Conservation (phyloP, 1,139 yeast species). For the Hansenula lynferdii region DNA sequence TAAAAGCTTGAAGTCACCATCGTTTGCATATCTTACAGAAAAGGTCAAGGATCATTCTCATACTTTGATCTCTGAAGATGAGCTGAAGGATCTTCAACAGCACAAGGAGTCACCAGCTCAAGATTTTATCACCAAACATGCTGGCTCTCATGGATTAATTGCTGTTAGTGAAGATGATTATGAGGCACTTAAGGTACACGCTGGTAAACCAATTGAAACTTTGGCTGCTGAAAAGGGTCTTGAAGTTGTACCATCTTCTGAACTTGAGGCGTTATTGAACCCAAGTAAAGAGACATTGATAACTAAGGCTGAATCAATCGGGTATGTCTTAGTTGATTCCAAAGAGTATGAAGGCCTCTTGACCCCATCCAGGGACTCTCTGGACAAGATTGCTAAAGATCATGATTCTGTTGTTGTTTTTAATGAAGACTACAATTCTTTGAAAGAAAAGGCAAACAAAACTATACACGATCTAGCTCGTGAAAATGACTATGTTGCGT, state of each 20-base stretch:
- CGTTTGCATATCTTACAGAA: background rate
- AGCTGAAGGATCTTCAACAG: background rate
- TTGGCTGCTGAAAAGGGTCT: constrained; percentile 6
- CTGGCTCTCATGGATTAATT: background rate
- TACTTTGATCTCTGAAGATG: background rate
- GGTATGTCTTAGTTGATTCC: constrained; percentile 41
- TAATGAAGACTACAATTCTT: constrained; percentile 27
- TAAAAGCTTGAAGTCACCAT: constrained; percentile 18
- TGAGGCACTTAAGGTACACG: background rate
- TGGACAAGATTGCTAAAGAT: constrained; percentile 18
- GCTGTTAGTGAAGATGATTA: background rate
- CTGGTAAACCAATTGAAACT: background rate
- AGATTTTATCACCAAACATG: constrained; percentile 22
- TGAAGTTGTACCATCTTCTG: constrained; percentile 18
- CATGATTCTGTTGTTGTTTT: constrained; percentile 45
- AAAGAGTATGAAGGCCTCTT: constrained; percentile 30
- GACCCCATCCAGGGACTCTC: constrained; percentile 16
- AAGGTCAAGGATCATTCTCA: constrained; percentile 14
- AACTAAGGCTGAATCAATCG: constrained; percentile 27
- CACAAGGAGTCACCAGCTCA: constrained; percentile 12
- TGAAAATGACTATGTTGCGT: constrained; percentile 21
- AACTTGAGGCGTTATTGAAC: constrained; percentile 17
- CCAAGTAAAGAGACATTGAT: constrained; percentile 20
- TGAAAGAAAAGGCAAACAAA: constrained; percentile 13
- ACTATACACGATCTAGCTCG: constrained; percentile 24